Conservation (phyloP, 2,329 filamentous ascomycete genomes). For the Cercospora nicotianae region DNA sequence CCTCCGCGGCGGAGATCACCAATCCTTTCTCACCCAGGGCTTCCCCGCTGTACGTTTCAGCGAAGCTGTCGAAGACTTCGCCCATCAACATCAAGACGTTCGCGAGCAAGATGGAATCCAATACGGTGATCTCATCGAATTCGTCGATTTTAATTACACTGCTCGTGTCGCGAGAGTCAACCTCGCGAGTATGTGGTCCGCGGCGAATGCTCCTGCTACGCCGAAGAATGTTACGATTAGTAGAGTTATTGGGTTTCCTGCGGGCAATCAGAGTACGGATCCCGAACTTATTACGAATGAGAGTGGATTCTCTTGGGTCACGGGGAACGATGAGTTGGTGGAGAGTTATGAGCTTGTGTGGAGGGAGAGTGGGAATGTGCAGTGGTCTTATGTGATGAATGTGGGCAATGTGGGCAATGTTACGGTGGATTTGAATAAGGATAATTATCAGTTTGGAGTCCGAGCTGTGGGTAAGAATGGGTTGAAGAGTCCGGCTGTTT, state of each 20-base stretch:
- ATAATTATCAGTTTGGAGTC: slow-evolving; percentile 60
- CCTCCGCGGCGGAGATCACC: slow-evolving; percentile 58
- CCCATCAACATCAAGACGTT: slow-evolving; percentile 59
- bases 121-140: slow-evolving; percentile 58
- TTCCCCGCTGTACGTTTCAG: slow-evolving; percentile 59
- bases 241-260: slow-evolving; percentile 31
- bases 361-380: slow-evolving; percentile 52
- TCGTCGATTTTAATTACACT: slow-evolving; percentile 58
- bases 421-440: slow-evolving; percentile 55
- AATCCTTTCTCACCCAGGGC: slow-evolving; percentile 56
- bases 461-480: slow-evolving; percentile 54
- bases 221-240: slow-evolving; percentile 52
- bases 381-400: slow-evolving; percentile 40
- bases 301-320: slow-evolving; percentile 52
- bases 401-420: slow-evolving; percentile 51
- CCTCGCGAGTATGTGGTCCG: slow-evolving; percentile 55
- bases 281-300: slow-evolving; percentile 44
- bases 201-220: slow-evolving; percentile 54
- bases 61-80: slow-evolving; percentile 59
- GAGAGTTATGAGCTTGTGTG: slow-evolving; percentile 58
- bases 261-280: slow-evolving; percentile 27
- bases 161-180: slow-evolving; percentile 58
- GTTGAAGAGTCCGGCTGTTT: slow-evolving; percentile 52
- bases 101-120: slow-evolving; percentile 52
- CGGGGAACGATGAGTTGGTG: slow-evolving; percentile 44